Conservation (phyloP, 306 rosid species). For the Herpetospermum pedunculosum region DNA sequence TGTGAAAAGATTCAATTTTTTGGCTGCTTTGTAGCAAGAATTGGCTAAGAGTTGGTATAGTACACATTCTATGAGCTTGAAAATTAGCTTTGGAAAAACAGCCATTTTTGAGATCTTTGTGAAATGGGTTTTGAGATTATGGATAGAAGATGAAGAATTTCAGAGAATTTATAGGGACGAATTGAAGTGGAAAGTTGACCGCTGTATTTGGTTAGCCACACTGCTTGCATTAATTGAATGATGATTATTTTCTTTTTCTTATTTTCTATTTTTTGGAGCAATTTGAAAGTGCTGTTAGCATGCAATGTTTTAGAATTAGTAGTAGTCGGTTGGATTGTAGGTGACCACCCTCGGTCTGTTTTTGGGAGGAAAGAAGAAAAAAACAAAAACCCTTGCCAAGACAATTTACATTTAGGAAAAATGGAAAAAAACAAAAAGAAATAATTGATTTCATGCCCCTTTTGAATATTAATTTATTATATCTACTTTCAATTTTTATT, state of each 20-base stretch:
- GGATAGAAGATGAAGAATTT: constrained; percentile 18
- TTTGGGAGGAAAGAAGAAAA: background rate
- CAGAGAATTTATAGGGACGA: constrained; percentile 39
- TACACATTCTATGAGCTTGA: constrained; percentile 43
- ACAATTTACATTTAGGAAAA: background rate
- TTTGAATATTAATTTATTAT: too few species aligned
- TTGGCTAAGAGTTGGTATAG: constrained; percentile 53
- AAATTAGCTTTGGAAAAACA: constrained; percentile 41
- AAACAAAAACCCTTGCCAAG: background rate
- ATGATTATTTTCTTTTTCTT: background rate
- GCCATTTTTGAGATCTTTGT: too few species aligned
- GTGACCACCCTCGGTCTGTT: constrained; percentile 30
- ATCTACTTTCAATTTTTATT: too few species aligned
- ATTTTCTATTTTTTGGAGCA: background rate
- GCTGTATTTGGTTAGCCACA: constrained; percentile 45
- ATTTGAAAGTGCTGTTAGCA: background rate
- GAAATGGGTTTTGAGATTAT: too few species aligned
- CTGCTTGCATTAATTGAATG: constrained; percentile 46
- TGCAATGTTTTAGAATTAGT: background rate
- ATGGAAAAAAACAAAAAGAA: too few species aligned
- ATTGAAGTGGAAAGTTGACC: constrained; percentile 28
- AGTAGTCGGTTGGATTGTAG: constrained; percentile 48
- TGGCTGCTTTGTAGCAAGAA: constrained; percentile 54
- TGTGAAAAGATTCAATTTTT: constrained; percentile 37
- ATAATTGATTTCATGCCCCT: too few species aligned